Base-by-base conservation (phyloP, 495 filamentous ascomycete species). In the Xylaria bambusicola region DNA sequence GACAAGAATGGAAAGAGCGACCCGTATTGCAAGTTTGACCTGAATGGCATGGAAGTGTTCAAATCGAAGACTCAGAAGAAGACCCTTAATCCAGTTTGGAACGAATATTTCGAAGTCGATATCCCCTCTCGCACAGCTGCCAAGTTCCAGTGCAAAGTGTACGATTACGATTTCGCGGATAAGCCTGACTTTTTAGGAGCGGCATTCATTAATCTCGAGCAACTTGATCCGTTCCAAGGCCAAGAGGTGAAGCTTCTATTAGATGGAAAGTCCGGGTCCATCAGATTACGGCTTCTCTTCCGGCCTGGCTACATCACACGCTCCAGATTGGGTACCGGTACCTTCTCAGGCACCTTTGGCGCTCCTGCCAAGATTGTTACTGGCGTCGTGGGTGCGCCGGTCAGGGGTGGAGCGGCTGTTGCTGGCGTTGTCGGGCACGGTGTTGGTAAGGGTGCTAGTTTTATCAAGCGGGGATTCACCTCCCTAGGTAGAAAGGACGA, bases 61-160 rank as follows among this genome's bases (percentile, higher is more conserved):
- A 98, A 98, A 77, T 95, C 92, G 36, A 91, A 96, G 73, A 85
- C 86, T 3, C 89, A 93, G 69, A 97, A 98, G 84, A 99, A 98
- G 82, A 97, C 93, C 0, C 81, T 98, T 10, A 87, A 93, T 61
- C 94, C 94, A 8, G 82, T 86, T 0, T 99, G 94, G 94, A 97
- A 97, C 66, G 95, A 99, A 67, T 88, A 84, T 67, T 98, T 98
- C 69, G 94, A 97, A 67, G 80, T 88, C 5, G 80, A 87, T 3
- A 74, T 99, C 65, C 85, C 86, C 40, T 93, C 90, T 3, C 78
- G 94, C 33, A 96, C 91, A 8, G 92, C 84, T 0, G 88, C 92
- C n/a, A 80, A 92, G 12, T 94, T 98, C 77, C 83, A 82, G 20
- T 88, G 92, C 56, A 87, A 88, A 42, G 84, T 97, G 6, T 94